Conservation (phyloP, 1,284 basidiomycete species). For the Phenoliferia sp. region DNA sequence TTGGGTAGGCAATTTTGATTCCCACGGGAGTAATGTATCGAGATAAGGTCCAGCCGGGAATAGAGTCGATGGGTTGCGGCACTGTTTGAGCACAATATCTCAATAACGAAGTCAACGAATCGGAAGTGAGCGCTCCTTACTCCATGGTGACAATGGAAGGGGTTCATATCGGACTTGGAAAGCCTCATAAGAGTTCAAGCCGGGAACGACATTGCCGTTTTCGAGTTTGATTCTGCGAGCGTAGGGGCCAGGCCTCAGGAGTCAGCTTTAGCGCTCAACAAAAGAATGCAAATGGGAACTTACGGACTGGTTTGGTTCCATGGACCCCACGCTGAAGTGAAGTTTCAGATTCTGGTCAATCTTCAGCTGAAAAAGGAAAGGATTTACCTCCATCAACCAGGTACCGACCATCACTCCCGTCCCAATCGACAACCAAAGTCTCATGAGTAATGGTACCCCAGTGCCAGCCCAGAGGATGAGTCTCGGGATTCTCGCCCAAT, state of each 20-base stretch:
- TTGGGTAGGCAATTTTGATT: slow-evolving; percentile 6
- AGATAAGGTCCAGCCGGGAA: slow-evolving; percentile 27
- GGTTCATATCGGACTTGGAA: slow-evolving; percentile 17
- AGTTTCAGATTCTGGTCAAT: neutral
- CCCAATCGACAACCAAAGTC: slow-evolving; percentile 22
- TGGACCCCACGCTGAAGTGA: neutral
- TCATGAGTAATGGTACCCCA: slow-evolving; percentile 28
- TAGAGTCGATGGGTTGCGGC: slow-evolving; percentile 20
- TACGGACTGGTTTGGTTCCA: neutral
- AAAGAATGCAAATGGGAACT: neutral
- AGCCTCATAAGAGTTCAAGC: slow-evolving; percentile 25
- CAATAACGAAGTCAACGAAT: neutral
- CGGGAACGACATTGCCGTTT: slow-evolving; percentile 1
- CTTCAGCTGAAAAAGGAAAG: neutral
- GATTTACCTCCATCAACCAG: slow-evolving; percentile 16
- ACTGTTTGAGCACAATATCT: neutral
- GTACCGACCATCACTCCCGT: slow-evolving; percentile 12
- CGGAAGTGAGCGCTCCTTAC: neutral
- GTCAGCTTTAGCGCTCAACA: neutral
- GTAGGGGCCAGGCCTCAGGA: neutral
- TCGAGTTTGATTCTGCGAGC: slow-evolving; percentile 15
- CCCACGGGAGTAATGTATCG: slow-evolving; percentile 12
- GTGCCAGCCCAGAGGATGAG: slow-evolving; percentile 20
- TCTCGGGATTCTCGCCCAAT: slow-evolving; percentile 23
- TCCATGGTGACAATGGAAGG: slow-evolving; percentile 7